Base-by-base conservation (phyloP, 164 flowering plant genomes). In the Umbilicus rupestris region DNA sequence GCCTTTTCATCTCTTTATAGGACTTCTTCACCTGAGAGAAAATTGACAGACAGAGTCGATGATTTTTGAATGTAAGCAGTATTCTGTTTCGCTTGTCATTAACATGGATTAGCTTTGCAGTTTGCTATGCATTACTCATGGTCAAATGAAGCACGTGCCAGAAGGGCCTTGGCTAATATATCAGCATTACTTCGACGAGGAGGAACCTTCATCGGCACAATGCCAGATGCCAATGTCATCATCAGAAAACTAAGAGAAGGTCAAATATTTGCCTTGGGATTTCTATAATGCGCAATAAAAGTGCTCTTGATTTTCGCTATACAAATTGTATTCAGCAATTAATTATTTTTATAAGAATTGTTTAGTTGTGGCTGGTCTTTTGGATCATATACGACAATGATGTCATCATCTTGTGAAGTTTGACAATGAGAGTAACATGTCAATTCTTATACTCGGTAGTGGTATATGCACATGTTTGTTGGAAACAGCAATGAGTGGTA, bases 141-240 rank as follows among this genome's bases (percentile, higher is more conserved):
- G 98, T 87, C 96, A 58, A 92, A 89, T 35, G 95, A 90, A 78
- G 92, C 88, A 69, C 97, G 96, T 69, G 99, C 99, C 59, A 76
- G 97, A 39, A 83, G 96, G 70, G 99, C 97, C 73, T 78, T 95
- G 74, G 93, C 92, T 62, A 95, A 92, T 78, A 84, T 92, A 52
- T 89, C 99, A 69, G 85, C 96, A 65, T 85, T 95, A 75, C 97
- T 89, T 79, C 89, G 96, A 57, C 99, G 97, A 2, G 99, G 99
- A 26, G 99, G 99, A 29, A 84, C 79, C 68, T 89, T 92, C 69
- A 94, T 95, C 77, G 97, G 97, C 71, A 92, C 97, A 35, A 95
- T 92, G 99, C 99, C 99, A 64, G 97, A 95, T 81, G 94, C 99
- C 50, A 92, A 92, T 81, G 97, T 92, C 72, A 88, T 95, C 33